phyloP scores from a whole-genome alignment of 306 rosid genomes.

The Vigna mungo region DNA sequence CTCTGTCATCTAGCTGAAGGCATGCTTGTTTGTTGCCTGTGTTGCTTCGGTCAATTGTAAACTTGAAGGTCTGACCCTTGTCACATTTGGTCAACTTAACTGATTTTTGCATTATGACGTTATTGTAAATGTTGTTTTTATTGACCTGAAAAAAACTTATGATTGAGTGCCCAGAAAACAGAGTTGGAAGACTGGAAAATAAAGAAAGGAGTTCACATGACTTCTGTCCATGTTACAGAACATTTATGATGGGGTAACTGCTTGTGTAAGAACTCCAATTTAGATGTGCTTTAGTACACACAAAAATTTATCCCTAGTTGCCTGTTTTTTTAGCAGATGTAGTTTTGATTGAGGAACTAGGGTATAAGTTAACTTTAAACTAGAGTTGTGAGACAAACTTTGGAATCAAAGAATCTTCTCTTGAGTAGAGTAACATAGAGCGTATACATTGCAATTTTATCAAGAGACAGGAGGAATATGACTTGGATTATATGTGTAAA shows the following conservation, averaged over 20 bases:
- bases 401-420: not conserved
- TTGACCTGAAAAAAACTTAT: too few species aligned
- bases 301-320: not conserved
- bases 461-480: not conserved
- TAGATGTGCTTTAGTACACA: not conserved
- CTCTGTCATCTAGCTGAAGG: not conserved
- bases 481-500: not conserved
- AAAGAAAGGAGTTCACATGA: not conserved
- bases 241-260: not conserved
- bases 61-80: not conserved
- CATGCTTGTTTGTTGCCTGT: not conserved
- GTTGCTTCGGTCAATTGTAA: constrained; percentile 6
- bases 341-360: not conserved
- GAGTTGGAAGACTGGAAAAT: not conserved
- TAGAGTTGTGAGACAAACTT: not conserved
- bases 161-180: not conserved
- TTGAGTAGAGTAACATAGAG: not conserved
- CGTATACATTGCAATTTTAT: not conserved
- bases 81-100: not conserved
- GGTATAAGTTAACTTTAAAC: not conserved
- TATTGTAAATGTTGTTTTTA: not conserved
- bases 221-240: not conserved
- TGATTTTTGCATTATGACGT: not conserved
- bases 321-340: not conserved
- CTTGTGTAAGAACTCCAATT: not conserved